Evolutionary conservation across 2,329 filamentous ascomycete species (phyloP).

Genomic region (Phialophora chinensis): DNA sequence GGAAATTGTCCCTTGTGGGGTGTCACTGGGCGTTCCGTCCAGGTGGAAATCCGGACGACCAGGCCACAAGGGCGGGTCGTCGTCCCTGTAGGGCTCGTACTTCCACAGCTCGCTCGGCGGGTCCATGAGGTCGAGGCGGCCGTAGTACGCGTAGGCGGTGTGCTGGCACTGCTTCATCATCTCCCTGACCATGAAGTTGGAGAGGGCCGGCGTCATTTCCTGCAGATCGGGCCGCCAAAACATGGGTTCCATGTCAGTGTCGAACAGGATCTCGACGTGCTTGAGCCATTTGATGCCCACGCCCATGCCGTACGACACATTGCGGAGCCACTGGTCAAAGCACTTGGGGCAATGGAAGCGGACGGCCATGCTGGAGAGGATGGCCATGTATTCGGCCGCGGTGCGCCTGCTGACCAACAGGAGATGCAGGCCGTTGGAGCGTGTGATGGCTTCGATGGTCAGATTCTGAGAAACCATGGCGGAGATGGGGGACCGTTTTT

Average conservation of each 20-base stretch:
- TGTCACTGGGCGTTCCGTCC: neutral
- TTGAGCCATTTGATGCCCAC: constrained; percentile 31
- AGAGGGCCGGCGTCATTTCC: constrained; percentile 7
- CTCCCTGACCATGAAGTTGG: constrained; percentile 16
- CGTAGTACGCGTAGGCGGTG: constrained; percentile 26
- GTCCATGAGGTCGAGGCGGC: constrained; percentile 20
- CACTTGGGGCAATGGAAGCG: constrained; percentile 30
- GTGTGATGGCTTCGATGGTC: constrained; percentile 23
- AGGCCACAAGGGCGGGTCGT: neutral
- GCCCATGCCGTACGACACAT: constrained; percentile 31
- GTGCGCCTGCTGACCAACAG: constrained; percentile 21
- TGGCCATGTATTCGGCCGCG: constrained; percentile 15
- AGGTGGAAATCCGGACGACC: neutral
- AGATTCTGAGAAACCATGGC: constrained; percentile 23
- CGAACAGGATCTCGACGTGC: constrained; percentile 26
- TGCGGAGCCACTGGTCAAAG: constrained; percentile 27
- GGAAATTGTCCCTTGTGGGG: neutral
- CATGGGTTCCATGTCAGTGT: neutral
- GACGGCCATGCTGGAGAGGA: constrained; percentile 21
- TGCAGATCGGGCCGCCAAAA: neutral
- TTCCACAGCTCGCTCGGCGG: constrained; percentile 25
- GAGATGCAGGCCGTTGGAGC: constrained; percentile 29
- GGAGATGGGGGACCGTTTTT: constrained; percentile 17
- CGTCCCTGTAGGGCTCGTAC: constrained; percentile 6
- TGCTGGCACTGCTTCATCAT: constrained; percentile 17